phyloP scores from a whole-genome alignment of 2,329 filamentous ascomycete genomes.

The Aspergillus unguis region DNA sequence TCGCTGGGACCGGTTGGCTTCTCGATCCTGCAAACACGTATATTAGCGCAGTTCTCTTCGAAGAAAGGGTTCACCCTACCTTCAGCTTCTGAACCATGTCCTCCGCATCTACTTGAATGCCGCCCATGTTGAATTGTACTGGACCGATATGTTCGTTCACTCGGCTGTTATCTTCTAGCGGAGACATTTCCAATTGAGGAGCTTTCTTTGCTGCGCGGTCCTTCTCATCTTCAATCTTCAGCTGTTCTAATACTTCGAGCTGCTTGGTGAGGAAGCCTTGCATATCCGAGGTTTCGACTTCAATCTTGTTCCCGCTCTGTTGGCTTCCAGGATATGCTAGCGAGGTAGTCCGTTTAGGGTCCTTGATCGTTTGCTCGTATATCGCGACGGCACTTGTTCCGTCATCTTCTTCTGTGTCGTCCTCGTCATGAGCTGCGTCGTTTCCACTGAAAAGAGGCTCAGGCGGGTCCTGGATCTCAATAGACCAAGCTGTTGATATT shows the following conservation, averaged over 20 bases:
- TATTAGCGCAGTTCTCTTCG: constrained; percentile 11
- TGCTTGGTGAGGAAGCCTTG: constrained; percentile 76
- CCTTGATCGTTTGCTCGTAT: constrained; percentile 76
- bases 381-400: constrained; percentile 63
- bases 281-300: constrained; percentile 68
- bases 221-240: constrained; percentile 55
- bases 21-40: constrained; percentile 37
- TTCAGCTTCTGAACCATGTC: constrained; percentile 86
- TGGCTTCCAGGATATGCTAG: constrained; percentile 51
- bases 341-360: constrained; percentile 64
- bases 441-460: constrained; percentile 27
- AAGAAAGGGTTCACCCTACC: constrained; percentile 46
- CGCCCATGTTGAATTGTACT: constrained; percentile 97
- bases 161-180: constrained; percentile 39
- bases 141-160: constrained; percentile 83
- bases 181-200: constrained; percentile 36
- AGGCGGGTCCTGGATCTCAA: constrained; percentile 66
- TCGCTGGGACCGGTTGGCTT: constrained; percentile 39
- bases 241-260: constrained; percentile 68
- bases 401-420: constrained; percentile 22
- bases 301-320: constrained; percentile 42
- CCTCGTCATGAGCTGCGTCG: constrained; percentile 25
- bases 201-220: constrained; percentile 34
- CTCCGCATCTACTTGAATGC: constrained; percentile 92
- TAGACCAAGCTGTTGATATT: constrained; percentile 78